Evolutionary conservation across 78 protist species (phyloP).

Genomic region (slime mould (Dictyostelium discoideum)): dicty_2.7 NC_007091.3:4687001-4687500

Average conservation of each 20-base stretch:
- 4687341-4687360: neutral
- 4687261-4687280: neutral
- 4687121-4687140: no score
- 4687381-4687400: no score
- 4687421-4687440: neutral
- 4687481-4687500: no score
- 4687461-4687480: neutral
- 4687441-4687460: neutral
- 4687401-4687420: neutral
- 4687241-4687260: neutral
- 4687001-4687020: neutral
- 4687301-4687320: no score
- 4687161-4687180: neutral
- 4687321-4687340: no score
- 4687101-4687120: no score
- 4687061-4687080: no score
- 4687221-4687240: neutral
- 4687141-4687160: neutral
- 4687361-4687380: neutral
- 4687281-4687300: no score
- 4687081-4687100: no score
- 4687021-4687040: neutral
- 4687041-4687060: no score
- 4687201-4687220: neutral
- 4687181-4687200: neutral